Base-by-base conservation (phyloP, 192 early-diverging fungal genomes). In the Podila verticillata region DNA sequence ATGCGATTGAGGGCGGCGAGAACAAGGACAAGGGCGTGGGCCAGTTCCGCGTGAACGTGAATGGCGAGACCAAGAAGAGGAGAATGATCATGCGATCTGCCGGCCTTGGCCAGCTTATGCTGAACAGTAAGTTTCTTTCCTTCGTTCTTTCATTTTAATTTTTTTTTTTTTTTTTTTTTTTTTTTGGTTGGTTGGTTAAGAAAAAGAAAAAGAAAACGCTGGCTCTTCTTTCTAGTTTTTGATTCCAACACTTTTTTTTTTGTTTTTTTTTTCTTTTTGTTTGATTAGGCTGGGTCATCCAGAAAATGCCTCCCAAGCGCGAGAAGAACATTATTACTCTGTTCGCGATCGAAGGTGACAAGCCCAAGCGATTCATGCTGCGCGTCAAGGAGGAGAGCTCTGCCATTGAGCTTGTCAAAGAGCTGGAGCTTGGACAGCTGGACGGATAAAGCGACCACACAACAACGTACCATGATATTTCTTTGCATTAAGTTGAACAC, bases 21-120 rank as follows among this genome's bases (percentile, higher is more conserved):
- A 26, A 69, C 67, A 69, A 61, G 20, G 58, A 69, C 48, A n/a
- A 61, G 26, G 67, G 67, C 19, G 58, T 69, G 2, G 67, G 67
- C n/a, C 67, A 69, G 58, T 69, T 69, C 67, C 56, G 67, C 9
- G 39, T 69, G 24, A 69, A 69, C 39, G 67, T 61, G n/a, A 69
- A 69, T n/a, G 48, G 7, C 0, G 47, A 60, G 57, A 48, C 57
- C 26, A 61, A 61, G 44, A 69, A 69, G 31, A 57, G 67, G 15
- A 57, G 67, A 9, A 69, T 69, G 67, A 69, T 69, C n/a, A 69
- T 69, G 67, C 47, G 67, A 51, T 49, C 57, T 10, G 39, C 32
- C 2, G 67, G 67, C 28, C 61, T 44, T 48, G 67, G 67, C 2
- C 22, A 48, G 20, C 57, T 69, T 19, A 34, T 39, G 19, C 58